Evolutionary conservation across 2,329 filamentous ascomycete genomes (phyloP).

Genomic region (Trichophyton simii): DNA sequence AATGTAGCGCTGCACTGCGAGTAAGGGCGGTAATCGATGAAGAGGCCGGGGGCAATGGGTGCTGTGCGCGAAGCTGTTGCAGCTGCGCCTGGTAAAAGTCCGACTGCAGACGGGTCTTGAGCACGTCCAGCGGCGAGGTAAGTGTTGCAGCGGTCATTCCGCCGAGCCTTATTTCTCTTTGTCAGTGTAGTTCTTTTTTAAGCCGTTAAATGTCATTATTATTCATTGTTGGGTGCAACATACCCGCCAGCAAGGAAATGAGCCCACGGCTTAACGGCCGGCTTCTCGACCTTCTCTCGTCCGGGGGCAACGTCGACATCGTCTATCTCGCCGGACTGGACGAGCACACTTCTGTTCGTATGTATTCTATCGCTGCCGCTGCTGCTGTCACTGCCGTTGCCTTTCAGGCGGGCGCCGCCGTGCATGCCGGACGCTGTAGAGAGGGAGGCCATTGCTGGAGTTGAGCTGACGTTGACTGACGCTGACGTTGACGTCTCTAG

Average conservation of each 20-base stretch:
- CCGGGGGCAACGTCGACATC: constrained; percentile 22
- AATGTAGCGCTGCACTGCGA: constrained; percentile 37
- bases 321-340: constrained; percentile 28
- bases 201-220: constrained; percentile 6
- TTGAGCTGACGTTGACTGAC: background rate
- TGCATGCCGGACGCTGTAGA: background rate
- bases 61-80: constrained; percentile 9
- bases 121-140: constrained; percentile 86
- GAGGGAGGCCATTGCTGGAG: background rate
- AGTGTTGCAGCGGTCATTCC: constrained; percentile 86
- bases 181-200: constrained; percentile 7
- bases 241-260: constrained; percentile 88
- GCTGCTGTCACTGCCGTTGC: background rate
- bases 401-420: background rate
- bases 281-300: constrained; percentile 5
- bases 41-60: constrained; percentile 3
- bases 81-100: constrained; percentile 88
- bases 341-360: constrained; percentile 12
- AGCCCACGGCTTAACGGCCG: constrained; percentile 62
- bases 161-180: constrained; percentile 48
- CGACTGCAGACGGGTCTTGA: constrained; percentile 86
- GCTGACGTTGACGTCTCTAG: background rate
- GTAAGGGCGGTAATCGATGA: constrained; percentile 34
- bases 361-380: background rate
- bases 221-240: constrained; percentile 21